Conservation (phyloP, 148 eudicot species). For the Limonium bicolor region DNA sequence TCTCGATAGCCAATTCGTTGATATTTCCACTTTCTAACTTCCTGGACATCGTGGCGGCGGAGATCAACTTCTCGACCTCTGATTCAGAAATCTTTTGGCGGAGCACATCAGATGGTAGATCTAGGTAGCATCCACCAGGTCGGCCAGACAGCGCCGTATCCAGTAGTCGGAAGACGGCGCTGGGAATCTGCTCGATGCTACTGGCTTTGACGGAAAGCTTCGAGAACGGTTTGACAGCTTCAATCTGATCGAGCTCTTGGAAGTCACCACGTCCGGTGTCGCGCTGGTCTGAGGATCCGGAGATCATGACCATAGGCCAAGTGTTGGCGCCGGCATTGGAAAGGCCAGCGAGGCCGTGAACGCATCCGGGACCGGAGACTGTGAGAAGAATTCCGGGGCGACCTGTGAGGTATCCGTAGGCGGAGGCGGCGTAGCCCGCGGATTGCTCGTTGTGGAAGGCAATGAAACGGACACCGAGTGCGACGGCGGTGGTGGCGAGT, state of each 20-base stretch:
- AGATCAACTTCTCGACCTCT: conserved; percentile 43
- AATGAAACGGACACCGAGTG: conserved; percentile 74
- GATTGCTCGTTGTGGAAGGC: conserved; percentile 99
- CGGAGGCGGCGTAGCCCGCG: conserved; percentile 95
- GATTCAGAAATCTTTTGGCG: conserved; percentile 39
- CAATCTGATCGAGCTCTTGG: conserved; percentile 85
- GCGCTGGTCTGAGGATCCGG: conserved; percentile 71
- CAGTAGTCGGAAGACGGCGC: conserved; percentile 24
- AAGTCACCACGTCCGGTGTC: conserved; percentile 71
- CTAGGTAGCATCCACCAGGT: conserved; percentile 80
- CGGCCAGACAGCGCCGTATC: conserved; percentile 30
- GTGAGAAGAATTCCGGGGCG: conserved; percentile 82
- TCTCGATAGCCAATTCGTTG: conserved; percentile 15
- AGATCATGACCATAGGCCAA: conserved; percentile 74
- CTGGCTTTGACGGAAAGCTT: conserved; percentile 43
- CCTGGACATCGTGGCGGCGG: conserved; percentile 12
- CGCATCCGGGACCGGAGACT: conserved; percentile 96
- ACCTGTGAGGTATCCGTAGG: conserved; percentile 80
- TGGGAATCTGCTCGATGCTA: conserved; percentile 30
- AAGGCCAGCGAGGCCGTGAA: conserved; percentile 88
- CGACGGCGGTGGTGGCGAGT: conserved; percentile 55
- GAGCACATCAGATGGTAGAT: conserved; percentile 70
- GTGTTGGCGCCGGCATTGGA: conserved; percentile 66
- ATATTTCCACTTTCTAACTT: background rate
- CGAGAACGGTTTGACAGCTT: conserved; percentile 55